These are phyloP conservation scores for Tricholoma terreum DNA, from an alignment of 768 basidiomycete genomes.

Conservation along the genomic window DNA sequence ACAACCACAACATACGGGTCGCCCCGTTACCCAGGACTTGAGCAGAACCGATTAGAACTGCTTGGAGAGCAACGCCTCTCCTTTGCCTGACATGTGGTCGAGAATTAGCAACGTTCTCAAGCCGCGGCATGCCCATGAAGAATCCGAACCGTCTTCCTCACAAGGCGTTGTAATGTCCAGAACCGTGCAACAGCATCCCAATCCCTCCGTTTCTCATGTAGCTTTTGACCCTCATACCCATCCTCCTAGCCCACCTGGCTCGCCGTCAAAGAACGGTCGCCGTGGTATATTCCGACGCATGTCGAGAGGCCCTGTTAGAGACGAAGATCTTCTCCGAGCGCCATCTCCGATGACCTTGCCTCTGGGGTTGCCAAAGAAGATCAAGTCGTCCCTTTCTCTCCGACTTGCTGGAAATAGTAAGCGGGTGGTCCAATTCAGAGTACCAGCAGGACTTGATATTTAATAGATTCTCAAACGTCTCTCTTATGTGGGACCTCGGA, in stretches of 20 bases:
- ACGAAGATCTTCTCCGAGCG: conserved; percentile 37
- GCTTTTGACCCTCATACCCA: conserved; percentile 26
- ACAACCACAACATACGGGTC: conserved; percentile 4
- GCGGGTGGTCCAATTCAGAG: conserved; percentile 11
- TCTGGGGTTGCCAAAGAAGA: conserved; percentile 48
- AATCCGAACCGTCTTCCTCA: conserved; percentile 28
- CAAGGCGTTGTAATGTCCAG: conserved; percentile 45
- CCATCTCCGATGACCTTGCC: conserved; percentile 35
- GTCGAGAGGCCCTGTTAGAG: conserved; percentile 39
- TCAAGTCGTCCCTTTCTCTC: conserved; percentile 39
- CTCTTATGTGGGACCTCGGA: conserved; percentile 20
- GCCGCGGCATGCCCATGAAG: conserved; percentile 30
- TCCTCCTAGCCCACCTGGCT: conserved; percentile 41
- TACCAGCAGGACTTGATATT: neutral
- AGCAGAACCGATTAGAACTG: neutral
- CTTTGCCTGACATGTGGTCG: conserved; percentile 49
- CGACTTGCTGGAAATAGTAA: conserved; percentile 32
- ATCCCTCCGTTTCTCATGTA: conserved; percentile 54
- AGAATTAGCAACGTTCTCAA: conserved; percentile 59
- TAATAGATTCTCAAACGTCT: conserved; percentile 32
- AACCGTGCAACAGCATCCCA: conserved; percentile 60
- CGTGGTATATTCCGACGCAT: conserved; percentile 54
- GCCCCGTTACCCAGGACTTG: neutral
- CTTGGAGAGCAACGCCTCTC: too few species aligned
- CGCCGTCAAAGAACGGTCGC: conserved; percentile 47